Conservation (phyloP, 2,329 filamentous ascomycete genomes). For the Verticillium albo-atrum region DNA sequence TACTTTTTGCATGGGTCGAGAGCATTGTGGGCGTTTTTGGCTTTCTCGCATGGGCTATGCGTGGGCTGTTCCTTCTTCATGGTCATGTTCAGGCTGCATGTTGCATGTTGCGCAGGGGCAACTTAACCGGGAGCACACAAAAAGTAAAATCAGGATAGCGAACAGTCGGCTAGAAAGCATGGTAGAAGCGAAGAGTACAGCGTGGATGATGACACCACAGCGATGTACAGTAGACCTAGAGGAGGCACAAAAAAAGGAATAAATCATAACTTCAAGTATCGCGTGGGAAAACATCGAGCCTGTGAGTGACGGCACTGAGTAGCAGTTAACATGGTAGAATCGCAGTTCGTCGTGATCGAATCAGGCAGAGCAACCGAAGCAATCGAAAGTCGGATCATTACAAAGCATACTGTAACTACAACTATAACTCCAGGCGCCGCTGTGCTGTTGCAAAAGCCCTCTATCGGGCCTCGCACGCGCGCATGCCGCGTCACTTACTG, state of each 20-base stretch:
- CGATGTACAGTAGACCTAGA: neutral
- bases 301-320: no score
- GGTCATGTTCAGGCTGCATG: no score
- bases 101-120: neutral
- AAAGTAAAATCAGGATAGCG: neutral
- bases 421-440: neutral
- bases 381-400: neutral
- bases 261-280: no score
- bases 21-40: neutral
- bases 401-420: neutral
- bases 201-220: neutral
- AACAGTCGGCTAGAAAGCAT: neutral
- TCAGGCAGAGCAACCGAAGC: neutral
- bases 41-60: neutral
- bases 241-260: neutral
- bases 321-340: no score
- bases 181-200: neutral
- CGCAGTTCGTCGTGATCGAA: no score
- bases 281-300: no score
- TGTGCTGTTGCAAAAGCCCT: neutral
- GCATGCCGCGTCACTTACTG: neutral
- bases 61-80: no score
- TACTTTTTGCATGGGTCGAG: neutral
- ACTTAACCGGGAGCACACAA: neutral
- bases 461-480: neutral